Base-by-base conservation (phyloP, 345 rosid genomes). In the Salix suchowensis region DNA sequence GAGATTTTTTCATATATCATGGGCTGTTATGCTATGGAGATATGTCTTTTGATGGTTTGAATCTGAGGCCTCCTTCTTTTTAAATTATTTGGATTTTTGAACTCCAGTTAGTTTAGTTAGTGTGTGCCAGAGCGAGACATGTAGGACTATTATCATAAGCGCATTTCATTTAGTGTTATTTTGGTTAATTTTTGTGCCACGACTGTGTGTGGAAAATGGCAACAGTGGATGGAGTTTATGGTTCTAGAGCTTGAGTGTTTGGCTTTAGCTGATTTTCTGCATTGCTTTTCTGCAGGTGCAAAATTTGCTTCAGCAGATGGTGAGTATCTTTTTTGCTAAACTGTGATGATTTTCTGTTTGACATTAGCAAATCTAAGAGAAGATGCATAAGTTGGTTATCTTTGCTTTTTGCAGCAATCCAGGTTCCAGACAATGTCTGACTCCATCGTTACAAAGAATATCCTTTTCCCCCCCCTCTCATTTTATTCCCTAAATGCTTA, bases 361-460 rank as follows among this genome's bases (percentile, higher is more conserved):
- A 7, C 19, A 19, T 73, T 28, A 39, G 65, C 40, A 30, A 15
- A 54, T 37, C 7, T 54, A 68, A 9, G 39, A 23, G 60, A n/a
- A 61, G 40, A 61, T 58, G 30, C 48, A 7, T 30, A 21, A 30
- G 64, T 26, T 80, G 52, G 15, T 36, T 64, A 18, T 30, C 54
- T 23, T 79, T 76, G 68, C 75, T 76, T 65, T 84, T 82, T 89
- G 84, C 93, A 92, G 98, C 98, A 94, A 92, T 73, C 87, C 74
- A 89, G 97, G 79, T 92, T 94, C 89, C 98, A 91, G 88, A 85
- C 93, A 58, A 92, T 92, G 97, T 94, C 98, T 0, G 98, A 94
- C 67, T 91, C 97, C 79, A 91, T 94, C 82, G 79, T 94, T 71
- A 68, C 88, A 68, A 94, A 94, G 92, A 88, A 92, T 89, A 65